Evolutionary conservation across 2,329 filamentous ascomycete genomes (phyloP).

Genomic region (Alternaria sp.): DNA sequence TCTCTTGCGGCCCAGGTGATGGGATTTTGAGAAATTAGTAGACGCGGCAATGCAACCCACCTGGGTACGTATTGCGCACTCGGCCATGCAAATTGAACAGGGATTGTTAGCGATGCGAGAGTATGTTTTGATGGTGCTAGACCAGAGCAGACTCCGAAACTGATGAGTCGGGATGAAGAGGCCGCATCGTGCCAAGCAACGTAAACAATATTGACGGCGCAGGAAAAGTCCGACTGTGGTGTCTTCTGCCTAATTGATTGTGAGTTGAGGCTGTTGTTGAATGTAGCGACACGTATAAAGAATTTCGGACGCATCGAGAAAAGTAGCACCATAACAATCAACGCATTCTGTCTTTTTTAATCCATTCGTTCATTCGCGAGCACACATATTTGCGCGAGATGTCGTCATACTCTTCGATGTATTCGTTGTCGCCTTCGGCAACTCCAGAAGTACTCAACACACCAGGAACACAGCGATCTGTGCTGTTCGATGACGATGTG

Average conservation of each 20-base stretch:
- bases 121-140: conserved; percentile 49
- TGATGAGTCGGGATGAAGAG: conserved; percentile 47
- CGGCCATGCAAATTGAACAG: conserved; percentile 47
- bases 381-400: conserved; percentile 31
- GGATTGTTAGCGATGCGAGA: conserved; percentile 45
- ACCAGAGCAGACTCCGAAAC: conserved; percentile 40
- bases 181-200: conserved; percentile 48
- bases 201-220: conserved; percentile 49
- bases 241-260: conserved; percentile 45
- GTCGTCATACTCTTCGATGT: conserved; percentile 43
- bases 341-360: conserved; percentile 27
- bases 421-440: conserved; percentile 36
- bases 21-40: conserved; percentile 25
- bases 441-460: conserved; percentile 49
- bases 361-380: conserved; percentile 32
- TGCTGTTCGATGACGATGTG: conserved; percentile 59
- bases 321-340: conserved; percentile 22
- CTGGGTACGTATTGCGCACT: conserved; percentile 37
- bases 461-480: conserved; percentile 57
- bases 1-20: conserved; percentile 33
- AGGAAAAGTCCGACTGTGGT: conserved; percentile 43
- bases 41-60: conserved; percentile 37
- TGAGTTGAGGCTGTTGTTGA: conserved; percentile 31
- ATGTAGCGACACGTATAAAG: conserved; percentile 46
- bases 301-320: conserved; percentile 41